Conservation (phyloP, 1,284 basidiomycete genomes). For the Trichosporon asahii region DNA sequence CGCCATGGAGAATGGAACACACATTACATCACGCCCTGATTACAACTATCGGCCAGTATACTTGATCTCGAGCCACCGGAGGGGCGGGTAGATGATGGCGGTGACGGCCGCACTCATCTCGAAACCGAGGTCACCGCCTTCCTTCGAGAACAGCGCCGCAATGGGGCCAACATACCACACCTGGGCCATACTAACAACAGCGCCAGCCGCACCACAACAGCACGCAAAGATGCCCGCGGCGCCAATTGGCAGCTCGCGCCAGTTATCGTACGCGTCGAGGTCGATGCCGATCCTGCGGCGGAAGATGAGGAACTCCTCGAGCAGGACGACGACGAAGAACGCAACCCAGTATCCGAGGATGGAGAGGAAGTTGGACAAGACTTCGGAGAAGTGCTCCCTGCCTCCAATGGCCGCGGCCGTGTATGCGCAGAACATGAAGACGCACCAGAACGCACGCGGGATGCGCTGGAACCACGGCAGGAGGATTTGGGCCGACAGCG, state of each 20-base stretch:
- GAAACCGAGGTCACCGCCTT: constrained; percentile 61
- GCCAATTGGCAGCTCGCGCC: constrained; percentile 58
- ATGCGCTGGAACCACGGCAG: constrained; percentile 59
- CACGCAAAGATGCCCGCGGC: constrained; percentile 58
- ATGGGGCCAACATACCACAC: constrained; percentile 59
- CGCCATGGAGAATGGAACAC: not conserved
- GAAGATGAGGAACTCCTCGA: constrained; percentile 62
- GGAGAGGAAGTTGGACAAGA: constrained; percentile 57
- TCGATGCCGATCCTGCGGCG: constrained; percentile 58
- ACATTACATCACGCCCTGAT: not conserved
- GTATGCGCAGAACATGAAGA: constrained; percentile 58
- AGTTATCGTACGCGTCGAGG: constrained; percentile 58
- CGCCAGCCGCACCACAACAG: constrained; percentile 56
- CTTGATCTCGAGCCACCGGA: constrained; percentile 37
- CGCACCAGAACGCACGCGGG: constrained; percentile 62
- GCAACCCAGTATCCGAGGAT: constrained; percentile 56
- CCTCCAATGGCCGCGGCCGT: constrained; percentile 63
- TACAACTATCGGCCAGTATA: constrained; percentile 30
- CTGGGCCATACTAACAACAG: constrained; percentile 44
- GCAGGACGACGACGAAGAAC: constrained; percentile 56
- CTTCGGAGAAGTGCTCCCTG: constrained; percentile 60
- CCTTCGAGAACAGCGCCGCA: constrained; percentile 53
- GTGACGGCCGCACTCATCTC: constrained; percentile 52
- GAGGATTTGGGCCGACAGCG: constrained; percentile 60
- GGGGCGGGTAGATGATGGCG: constrained; percentile 33